Evolutionary conservation across 345 rosid genomes (phyloP).

Genomic region (Durio zibethinus): DNA sequence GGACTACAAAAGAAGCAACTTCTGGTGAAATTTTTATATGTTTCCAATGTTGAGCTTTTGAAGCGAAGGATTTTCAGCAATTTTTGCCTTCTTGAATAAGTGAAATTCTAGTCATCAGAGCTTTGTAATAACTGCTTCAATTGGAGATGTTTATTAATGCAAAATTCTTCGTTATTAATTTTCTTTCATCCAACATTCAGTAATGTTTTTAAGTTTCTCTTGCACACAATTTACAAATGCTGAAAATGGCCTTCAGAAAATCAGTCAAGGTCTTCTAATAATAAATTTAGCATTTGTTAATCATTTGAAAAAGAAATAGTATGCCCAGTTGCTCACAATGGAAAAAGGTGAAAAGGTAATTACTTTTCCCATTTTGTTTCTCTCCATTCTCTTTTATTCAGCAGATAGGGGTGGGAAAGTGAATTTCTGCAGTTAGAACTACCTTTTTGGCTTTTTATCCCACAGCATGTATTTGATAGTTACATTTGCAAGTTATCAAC

Average conservation of each 20-base stretch:
- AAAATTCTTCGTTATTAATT: constrained; percentile 9
- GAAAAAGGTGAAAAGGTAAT: not conserved
- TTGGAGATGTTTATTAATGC: not conserved
- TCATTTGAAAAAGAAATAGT: not conserved
- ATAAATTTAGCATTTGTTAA: not conserved
- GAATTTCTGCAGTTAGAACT: not conserved
- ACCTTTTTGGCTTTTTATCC: not conserved
- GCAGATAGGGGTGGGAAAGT: not conserved
- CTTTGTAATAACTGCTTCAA: constrained; percentile 11
- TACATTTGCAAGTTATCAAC: not conserved
- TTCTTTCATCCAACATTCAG: not conserved
- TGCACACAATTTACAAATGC: not conserved
- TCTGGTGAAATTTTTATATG: constrained; percentile 10
- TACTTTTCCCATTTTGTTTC: not conserved
- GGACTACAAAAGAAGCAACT: not conserved
- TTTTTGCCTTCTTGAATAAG: not conserved
- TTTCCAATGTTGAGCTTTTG: too few species aligned
- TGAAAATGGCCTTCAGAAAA: not conserved
- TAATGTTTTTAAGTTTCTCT: not conserved
- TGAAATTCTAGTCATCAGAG: not conserved
- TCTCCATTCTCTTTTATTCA: not conserved
- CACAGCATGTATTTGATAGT: not conserved
- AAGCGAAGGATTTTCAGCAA: not conserved
- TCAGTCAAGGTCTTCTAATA: too few species aligned
- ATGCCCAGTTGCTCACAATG: not conserved